Base-by-base conservation (phyloP, 495 filamentous ascomycete species). In the Aspergillus diversus region DNA sequence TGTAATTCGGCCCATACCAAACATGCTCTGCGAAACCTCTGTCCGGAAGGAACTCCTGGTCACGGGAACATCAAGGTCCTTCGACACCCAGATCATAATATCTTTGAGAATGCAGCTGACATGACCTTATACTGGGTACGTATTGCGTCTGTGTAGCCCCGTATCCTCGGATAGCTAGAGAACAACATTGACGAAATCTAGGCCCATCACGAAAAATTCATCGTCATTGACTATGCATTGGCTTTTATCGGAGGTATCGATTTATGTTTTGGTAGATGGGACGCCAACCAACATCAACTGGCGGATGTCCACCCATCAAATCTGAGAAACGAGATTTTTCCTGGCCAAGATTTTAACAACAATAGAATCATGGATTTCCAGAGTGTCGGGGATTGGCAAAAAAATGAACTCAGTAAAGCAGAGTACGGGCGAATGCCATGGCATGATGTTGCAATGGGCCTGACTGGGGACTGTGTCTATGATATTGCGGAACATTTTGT, bases 401-500 rank as follows among this genome's bases (percentile, higher is more conserved):
- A 87, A 51, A 98, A 98, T 68, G 90, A 96, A 70, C 77, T 98
- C n/a, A 90, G 84, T 73, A 97, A 97, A 78, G 86, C 89, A 0
- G 92, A 97, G 37, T 96, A 90, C 64, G 93, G 93, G 31, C 87
- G 94, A 33, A 97, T 98, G 94, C 94, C 94, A 1, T 98, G 94
- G 94, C 94, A 98, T 69, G 94, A 98, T 71, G 92, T 98, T 4
- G 83, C 90, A 5, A 93, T 97, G 90, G 92, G 91, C 3, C 59
- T 97, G 27, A 84, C 96, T 51, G 94, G 94, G 6, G 91, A 93
- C 46, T 92, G 89, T 67, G 91, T 97, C 34, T 93, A 93, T 71
- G 93, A 97, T 72, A 94, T 99, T 66, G 94, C 94, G 4, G 92
- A 97, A 75, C 94, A 99, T 71, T 99, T 99, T 67, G 89, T 97